phyloP scores from a whole-genome alignment of 495 filamentous ascomycete genomes.

The Annulohypoxylon moriforme region DNA sequence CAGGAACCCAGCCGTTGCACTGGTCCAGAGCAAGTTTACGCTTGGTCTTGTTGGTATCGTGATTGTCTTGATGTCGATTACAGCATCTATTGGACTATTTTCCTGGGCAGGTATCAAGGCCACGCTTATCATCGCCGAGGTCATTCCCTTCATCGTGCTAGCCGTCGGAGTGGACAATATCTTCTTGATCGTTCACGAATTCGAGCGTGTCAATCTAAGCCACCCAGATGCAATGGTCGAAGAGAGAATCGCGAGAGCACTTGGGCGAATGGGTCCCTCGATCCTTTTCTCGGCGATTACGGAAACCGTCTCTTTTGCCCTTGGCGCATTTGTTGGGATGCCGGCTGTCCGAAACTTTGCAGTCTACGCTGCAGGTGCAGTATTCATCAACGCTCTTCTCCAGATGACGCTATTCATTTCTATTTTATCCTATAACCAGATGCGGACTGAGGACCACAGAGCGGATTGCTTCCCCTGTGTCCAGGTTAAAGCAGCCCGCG shows the following conservation, averaged over 20 bases:
- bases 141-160: conserved; percentile 96
- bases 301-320: conserved; percentile 90
- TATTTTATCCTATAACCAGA: conserved; percentile 89
- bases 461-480: conserved; percentile 96
- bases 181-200: conserved; percentile 97
- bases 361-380: conserved; percentile 93
- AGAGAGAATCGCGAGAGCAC: conserved; percentile 80
- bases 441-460: conserved; percentile 81
- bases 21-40: conserved; percentile 96
- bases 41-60: conserved; percentile 90
- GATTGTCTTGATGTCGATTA: conserved; percentile 97
- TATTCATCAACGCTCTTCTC: conserved; percentile 93
- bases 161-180: conserved; percentile 99
- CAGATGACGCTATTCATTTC: conserved; percentile 97
- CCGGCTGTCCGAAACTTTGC: conserved; percentile 97
- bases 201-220: conserved; percentile 91
- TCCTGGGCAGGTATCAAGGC: conserved; percentile 90
- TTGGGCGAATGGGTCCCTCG: conserved; percentile 94
- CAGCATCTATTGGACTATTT: conserved; percentile 92
- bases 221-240: conserved; percentile 89
- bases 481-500: conserved; percentile 71
- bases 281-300: conserved; percentile 95
- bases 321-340: conserved; percentile 97
- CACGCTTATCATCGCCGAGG: conserved; percentile 96
- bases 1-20: conserved; percentile 79